Evolutionary conservation across 2,329 filamentous ascomycete genomes (phyloP), one percentile per base, ranked within the genome.

Genomic region (Paraconiothyrium brasiliense): DNA sequence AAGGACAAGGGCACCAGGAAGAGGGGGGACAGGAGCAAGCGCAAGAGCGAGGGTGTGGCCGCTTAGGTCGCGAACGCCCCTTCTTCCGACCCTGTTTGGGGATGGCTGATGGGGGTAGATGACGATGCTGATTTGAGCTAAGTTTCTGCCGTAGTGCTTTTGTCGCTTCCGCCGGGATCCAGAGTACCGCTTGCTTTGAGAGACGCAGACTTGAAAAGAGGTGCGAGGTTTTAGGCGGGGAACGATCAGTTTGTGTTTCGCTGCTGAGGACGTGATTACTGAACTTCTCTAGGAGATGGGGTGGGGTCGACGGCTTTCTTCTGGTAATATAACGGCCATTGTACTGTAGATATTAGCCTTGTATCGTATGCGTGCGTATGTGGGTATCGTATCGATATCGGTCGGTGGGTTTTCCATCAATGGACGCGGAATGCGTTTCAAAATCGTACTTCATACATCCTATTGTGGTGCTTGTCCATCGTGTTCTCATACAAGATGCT

Each of bases 11-110:
- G 65, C 67, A 70, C 69, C 32, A 73, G 74, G 68, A 78, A 77
- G 72, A 66, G 74, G 6, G 74, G 74, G 4, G 74, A 76, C 46
- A 66, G 74, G 7, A 69, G 60, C 46, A 78, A 78, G 72, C 65
- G 73, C 49, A 78, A 78, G 73, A 70, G 68, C 62, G 75, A 76
- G 64, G 72, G 56, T 50, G 62, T 58, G 32, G 63, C 69, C 56
- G 61, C 68, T 30, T 75, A 69, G 39, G 65, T 57, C 35, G 52
- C 13, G 16, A 30, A 37, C 39, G 14, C 39, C 39, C 39, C 39
- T 41, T 41, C 16, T 41, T 7, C 14, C 13, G 39, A 41, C 16
- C 14, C 39, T n/a, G 39, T 41, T 16, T 41, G 39, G 39, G 14
- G 13, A n/a, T 41, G 39, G 39, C n/a, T 41, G 34, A 30, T 16